Percentiles rank a stretch among this genome's conserved stretches.
Evolutionary conservation across 345 rosid species (phyloP).

Genomic region (Eucalyptus sp.): DNA sequence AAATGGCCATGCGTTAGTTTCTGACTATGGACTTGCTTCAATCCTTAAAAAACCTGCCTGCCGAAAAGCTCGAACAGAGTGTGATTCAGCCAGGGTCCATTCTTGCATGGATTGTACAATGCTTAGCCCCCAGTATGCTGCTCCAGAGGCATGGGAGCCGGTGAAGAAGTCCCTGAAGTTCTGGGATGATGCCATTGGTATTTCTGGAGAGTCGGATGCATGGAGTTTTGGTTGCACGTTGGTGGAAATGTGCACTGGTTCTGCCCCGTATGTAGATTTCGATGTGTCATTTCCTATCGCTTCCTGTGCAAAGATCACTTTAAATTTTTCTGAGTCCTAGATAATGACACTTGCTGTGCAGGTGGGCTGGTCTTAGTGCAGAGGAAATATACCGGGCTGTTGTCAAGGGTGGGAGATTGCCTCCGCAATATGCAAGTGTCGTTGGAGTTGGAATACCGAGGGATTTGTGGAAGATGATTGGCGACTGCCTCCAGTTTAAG

Average conservation of each 20-base stretch:
- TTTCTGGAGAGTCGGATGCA: slow-evolving; percentile 90
- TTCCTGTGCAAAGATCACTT: neutral
- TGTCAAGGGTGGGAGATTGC: slow-evolving; percentile 70
- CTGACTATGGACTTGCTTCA: slow-evolving; percentile 88
- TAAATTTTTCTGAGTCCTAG: neutral
- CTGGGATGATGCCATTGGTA: slow-evolving; percentile 90
- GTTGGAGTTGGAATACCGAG: slow-evolving; percentile 97
- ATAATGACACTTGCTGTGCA: slow-evolving; percentile 15
- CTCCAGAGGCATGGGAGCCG: slow-evolving; percentile 99
- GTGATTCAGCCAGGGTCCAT: slow-evolving; percentile 55
- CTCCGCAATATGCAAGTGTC: slow-evolving; percentile 94
- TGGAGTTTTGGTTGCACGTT: slow-evolving; percentile 99
- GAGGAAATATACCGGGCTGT: slow-evolving; percentile 91
- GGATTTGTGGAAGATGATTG: slow-evolving; percentile 97
- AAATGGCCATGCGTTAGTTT: slow-evolving; percentile 79
- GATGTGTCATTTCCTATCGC: neutral
- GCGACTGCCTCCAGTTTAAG: slow-evolving; percentile 94
- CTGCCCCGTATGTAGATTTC: slow-evolving; percentile 71
- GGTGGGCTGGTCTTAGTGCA: slow-evolving; percentile 90
- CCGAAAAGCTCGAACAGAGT: slow-evolving; percentile 51
- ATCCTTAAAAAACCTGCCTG: slow-evolving; percentile 85
- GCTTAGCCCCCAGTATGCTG: slow-evolving; percentile 84
- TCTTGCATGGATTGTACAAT: slow-evolving; percentile 81
- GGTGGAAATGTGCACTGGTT: slow-evolving; percentile 99
- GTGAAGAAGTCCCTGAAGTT: slow-evolving; percentile 78